phyloP scores from a whole-genome alignment of 805 yeast species.

The Torulaspora quercuum region DNA sequence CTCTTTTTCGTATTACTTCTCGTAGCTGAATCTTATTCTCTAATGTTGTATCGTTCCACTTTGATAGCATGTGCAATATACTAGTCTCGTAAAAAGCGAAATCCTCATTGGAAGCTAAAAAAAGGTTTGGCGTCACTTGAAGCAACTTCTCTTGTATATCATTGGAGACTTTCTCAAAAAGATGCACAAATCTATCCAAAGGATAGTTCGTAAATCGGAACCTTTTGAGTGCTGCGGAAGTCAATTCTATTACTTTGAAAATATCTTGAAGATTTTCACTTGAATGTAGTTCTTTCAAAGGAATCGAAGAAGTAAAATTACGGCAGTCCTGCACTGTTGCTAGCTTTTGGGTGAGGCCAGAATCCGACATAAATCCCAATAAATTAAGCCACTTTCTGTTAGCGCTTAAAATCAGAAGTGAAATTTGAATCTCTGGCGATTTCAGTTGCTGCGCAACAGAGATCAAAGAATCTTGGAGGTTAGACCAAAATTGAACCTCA shows the following conservation, averaged over 20 bases:
- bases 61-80: constrained; percentile 4
- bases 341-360: constrained; percentile 57
- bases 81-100: constrained; percentile 33
- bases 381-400: constrained; percentile 82
- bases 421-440: constrained; percentile 49
- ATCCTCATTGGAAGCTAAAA: constrained; percentile 41
- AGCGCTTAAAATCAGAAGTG: constrained; percentile 57
- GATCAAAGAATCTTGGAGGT: constrained; percentile 58
- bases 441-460: constrained; percentile 57
- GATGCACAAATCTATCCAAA: constrained; percentile 53
- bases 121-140: constrained; percentile 42
- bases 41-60: constrained; percentile 60
- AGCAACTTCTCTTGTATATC: constrained; percentile 51
- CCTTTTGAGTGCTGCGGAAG: constrained; percentile 63
- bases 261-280: constrained; percentile 46
- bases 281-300: constrained; percentile 54
- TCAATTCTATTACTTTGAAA: constrained; percentile 41
- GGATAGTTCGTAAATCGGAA: constrained; percentile 62
- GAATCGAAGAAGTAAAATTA: constrained; percentile 64
- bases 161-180: constrained; percentile 61
- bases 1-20: constrained; percentile 67
- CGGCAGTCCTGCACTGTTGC: constrained; percentile 53
- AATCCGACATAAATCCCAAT: constrained; percentile 66
- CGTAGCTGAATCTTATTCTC: constrained; percentile 65
- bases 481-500: constrained; percentile 76